phyloP scores from a whole-genome alignment of 2,329 filamentous ascomycete species.

The Beauveria caledonica region DNA sequence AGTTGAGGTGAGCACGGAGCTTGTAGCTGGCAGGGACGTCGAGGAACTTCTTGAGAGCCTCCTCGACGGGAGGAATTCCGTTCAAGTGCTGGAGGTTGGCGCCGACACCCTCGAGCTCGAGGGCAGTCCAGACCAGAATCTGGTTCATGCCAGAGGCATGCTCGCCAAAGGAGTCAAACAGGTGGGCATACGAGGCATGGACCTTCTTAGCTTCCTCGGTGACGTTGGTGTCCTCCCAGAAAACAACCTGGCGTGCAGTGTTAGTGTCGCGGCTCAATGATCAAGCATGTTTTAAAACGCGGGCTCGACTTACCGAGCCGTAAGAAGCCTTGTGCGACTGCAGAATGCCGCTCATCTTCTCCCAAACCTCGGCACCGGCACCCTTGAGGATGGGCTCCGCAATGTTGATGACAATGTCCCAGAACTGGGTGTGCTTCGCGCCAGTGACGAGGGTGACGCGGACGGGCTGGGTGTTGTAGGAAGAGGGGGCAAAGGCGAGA shows the following conservation, averaged over 20 bases:
- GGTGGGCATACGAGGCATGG: conserved; percentile 67
- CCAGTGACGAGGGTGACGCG: conserved; percentile 72
- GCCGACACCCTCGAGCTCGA: conserved; percentile 76
- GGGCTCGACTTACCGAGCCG: conserved; percentile 2
- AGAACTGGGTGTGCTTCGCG: conserved; percentile 78
- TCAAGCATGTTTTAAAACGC: conserved; percentile 40
- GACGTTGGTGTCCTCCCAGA: conserved; percentile 70
- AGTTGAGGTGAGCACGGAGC: conserved; percentile 76
- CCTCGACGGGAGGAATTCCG: conserved; percentile 51
- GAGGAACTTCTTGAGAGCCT: conserved; percentile 38
- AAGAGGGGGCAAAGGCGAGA: conserved; percentile 63
- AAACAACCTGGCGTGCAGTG: conserved; percentile 65
- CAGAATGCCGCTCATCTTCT: conserved; percentile 17
- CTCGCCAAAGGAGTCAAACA: conserved; percentile 68
- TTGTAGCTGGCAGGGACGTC: conserved; percentile 64
- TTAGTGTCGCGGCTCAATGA: conserved; percentile 40
- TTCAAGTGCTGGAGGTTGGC: conserved; percentile 93
- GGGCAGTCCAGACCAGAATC: conserved; percentile 69
- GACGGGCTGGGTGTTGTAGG: conserved; percentile 85
- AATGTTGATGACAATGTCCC: conserved; percentile 61
- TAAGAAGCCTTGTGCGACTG: conserved; percentile 15
- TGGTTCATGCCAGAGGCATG: conserved; percentile 76
- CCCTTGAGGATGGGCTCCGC: conserved; percentile 41
- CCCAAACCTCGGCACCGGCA: conserved; percentile 1
- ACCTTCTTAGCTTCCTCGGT: conserved; percentile 59